Evolutionary conservation across 2,329 filamentous ascomycete species (phyloP), one percentile per base, ranked within the genome.

Genomic region (Elsinoe batatas): DNA sequence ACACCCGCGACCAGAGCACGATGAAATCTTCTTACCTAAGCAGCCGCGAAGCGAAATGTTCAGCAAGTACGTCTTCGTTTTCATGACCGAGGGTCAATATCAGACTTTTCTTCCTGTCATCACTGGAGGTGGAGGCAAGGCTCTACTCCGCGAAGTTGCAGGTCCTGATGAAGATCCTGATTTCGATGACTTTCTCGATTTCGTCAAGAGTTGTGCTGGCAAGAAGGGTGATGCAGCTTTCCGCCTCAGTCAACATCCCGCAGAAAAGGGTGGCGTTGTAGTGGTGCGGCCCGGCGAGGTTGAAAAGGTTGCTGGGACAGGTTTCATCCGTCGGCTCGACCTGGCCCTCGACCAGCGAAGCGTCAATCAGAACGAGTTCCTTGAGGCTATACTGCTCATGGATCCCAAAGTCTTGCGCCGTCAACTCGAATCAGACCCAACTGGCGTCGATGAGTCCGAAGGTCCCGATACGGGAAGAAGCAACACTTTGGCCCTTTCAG

Each of bases 291-390:
- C 85, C 61, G 74, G 83, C 18, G 78, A 83, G 8, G 77, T 75
- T 42, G 79, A 83, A 13, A 56, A 58, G 30, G 49, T 58, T 40
- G 60, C 57, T 57, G 43, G 42, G 11, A 53, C 26, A 17, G 44
- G 53, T 8, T 60, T 67, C 53, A 57, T 63, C 32, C 54, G 57
- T 18, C 43, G 46, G 18, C 80, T 94, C 13, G 87, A 90, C 1
- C 68, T 84, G 17, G 76, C 81, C 44, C 78, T 94, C 11, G 85
- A 90, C 58, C 90, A 95, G 67, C 82, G 89, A 3, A 83, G 90
- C 2, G 84, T 96, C 54, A 83, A 91, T 62, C 90, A 96, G 65
- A 90, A 86, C 57, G 91, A 96, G 63, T 95, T 98, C 59, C 76
- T 98, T 1, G 89, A 95, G 68, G 87, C 87, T 1, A 93, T 98